phyloP scores from a whole-genome alignment of 345 rosid species.

The Aquilaria yunnanensis region DNA sequence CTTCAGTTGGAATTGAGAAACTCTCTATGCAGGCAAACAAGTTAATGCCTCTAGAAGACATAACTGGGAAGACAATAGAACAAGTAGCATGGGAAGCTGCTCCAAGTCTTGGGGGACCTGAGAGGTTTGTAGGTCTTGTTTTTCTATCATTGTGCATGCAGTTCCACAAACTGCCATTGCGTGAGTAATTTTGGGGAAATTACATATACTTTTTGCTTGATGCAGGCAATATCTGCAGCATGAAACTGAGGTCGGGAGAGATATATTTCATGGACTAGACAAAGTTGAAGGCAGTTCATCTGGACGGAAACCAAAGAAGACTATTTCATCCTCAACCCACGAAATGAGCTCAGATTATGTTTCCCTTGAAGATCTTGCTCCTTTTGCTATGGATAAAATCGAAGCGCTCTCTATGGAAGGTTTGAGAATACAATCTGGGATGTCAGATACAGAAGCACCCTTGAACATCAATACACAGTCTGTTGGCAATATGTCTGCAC shows the following conservation, averaged over 20 bases:
- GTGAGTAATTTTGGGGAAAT: slow-evolving; percentile 1
- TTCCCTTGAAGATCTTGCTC: slow-evolving; percentile 94
- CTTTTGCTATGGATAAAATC: slow-evolving; percentile 94
- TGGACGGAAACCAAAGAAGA: slow-evolving; percentile 30
- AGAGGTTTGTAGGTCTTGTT: slow-evolving; percentile 45
- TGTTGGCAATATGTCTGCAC: slow-evolving; percentile 65
- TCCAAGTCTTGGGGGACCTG: slow-evolving; percentile 36
- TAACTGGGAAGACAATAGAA: slow-evolving; percentile 87
- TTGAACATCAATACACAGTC: slow-evolving; percentile 64
- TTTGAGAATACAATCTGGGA: slow-evolving; percentile 84
- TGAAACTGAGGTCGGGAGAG: slow-evolving; percentile 31
- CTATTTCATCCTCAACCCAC: slow-evolving; percentile 31
- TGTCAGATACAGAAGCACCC: slow-evolving; percentile 71
- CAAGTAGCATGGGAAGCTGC: slow-evolving; percentile 79
- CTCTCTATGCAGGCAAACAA: slow-evolving; percentile 89
- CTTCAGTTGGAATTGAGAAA: slow-evolving; percentile 88
- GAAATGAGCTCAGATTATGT: slow-evolving; percentile 62
- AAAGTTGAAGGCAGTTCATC: slow-evolving; percentile 31
- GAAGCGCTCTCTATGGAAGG: slow-evolving; percentile 98
- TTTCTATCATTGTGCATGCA: neutral
- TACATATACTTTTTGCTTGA: slow-evolving; percentile 17
- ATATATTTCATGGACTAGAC: slow-evolving; percentile 23
- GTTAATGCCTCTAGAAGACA: slow-evolving; percentile 88
- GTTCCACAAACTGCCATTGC: slow-evolving; percentile 1
- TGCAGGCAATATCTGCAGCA: slow-evolving; percentile 46